These are phyloP conservation scores for Mucor ambiguus DNA, from an alignment of 371 early-diverging fungal genomes.

Conservation along the genomic window DNA sequence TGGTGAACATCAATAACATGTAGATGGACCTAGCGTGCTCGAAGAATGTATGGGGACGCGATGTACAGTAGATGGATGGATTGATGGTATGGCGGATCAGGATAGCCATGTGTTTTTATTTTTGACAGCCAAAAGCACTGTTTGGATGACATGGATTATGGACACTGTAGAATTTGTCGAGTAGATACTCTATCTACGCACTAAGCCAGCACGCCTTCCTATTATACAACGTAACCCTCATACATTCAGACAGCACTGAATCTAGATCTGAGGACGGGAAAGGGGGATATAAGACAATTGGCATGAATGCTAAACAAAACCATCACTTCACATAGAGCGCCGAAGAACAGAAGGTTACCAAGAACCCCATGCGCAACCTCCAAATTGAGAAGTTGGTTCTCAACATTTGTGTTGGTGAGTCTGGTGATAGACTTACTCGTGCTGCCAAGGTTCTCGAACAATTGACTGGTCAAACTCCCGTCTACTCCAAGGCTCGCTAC, in stretches of 20 bases:
- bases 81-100: conserved; percentile 2
- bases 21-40: background rate
- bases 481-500: conserved; percentile 99
- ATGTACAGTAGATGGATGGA: conserved; percentile 11
- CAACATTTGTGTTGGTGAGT: conserved; percentile 99
- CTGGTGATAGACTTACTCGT: conserved; percentile 99
- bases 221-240: background rate
- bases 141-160: background rate
- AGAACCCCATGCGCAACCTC: conserved; percentile 97
- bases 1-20: conserved; percentile 9
- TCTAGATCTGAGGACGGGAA: background rate
- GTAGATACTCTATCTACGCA: background rate
- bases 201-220: background rate
- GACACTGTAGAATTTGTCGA: background rate
- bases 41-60: background rate
- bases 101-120: background rate
- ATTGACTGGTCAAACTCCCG: conserved; percentile 99
- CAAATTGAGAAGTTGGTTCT: conserved; percentile 99
- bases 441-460: conserved; percentile 99
- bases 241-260: background rate
- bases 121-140: background rate
- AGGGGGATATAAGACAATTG: background rate
- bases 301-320: conserved; percentile 2
- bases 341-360: conserved; percentile 57
- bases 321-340: conserved; percentile 54